Evolutionary conservation across 1,284 basidiomycete genomes (phyloP).

Genomic region (Takashimella tepidaria): DNA sequence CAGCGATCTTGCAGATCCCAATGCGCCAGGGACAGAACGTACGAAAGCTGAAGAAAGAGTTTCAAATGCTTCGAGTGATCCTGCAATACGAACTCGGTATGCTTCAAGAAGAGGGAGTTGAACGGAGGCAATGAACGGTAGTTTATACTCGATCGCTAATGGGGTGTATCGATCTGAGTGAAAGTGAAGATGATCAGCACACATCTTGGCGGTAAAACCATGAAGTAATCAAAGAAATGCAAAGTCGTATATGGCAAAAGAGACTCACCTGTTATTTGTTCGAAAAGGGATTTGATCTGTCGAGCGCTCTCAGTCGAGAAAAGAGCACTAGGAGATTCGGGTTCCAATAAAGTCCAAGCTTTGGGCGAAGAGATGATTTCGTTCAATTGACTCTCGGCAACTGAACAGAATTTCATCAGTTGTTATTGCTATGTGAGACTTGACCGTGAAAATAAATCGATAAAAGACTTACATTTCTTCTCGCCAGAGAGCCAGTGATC

Average conservation of each 20-base stretch:
- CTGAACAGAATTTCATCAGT: constrained; percentile 55
- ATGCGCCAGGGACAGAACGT: constrained; percentile 82
- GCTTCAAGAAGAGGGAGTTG: constrained; percentile 78
- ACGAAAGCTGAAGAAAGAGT: constrained; percentile 78
- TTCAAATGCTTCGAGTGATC: constrained; percentile 89
- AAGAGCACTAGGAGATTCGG: constrained; percentile 28
- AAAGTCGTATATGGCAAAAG: too few relatives aligned
- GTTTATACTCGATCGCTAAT: constrained; percentile 66
- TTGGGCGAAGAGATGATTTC: constrained; percentile 72
- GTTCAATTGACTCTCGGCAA: constrained; percentile 57
- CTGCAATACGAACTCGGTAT: constrained; percentile 71
- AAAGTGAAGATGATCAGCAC: background rate
- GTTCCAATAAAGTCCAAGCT: constrained; percentile 66
- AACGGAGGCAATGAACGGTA: constrained; percentile 73
- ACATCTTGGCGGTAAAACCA: background rate
- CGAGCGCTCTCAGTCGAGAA: constrained; percentile 66
- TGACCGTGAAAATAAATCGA: background rate
- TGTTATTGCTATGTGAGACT: constrained; percentile 50
- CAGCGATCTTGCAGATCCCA: constrained; percentile 33
- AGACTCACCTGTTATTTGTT: constrained; percentile 88
- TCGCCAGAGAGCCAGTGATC: constrained; percentile 83
- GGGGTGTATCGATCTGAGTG: constrained; percentile 81
- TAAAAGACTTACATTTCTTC: constrained; percentile 62
- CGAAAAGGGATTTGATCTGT: constrained; percentile 71
- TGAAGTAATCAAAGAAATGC: too few relatives aligned